Base-by-base conservation (phyloP, 495 filamentous ascomycete species). In the Penicillium macrosclerotiorum region DNA sequence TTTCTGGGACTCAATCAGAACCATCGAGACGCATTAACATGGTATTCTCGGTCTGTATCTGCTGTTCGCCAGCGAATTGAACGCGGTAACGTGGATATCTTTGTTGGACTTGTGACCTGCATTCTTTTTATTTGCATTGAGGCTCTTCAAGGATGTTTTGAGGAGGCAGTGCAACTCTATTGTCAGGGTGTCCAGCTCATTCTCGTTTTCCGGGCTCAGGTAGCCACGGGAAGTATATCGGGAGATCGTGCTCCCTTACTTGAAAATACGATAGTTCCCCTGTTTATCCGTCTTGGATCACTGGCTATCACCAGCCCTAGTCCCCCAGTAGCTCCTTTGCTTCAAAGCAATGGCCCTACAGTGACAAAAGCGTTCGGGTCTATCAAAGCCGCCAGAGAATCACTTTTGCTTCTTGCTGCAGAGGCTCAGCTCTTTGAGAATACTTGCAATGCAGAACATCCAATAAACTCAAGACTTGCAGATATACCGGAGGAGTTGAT, bases 61-160 rank as follows among this genome's bases (percentile, higher is more conserved):
- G 67, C 74, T 11, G 69, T 82, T 42, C 70, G 73, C 1, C 54
- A 52, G 51, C 54, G 76, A 12, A 75, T 82, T 13, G 58, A 64
- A 13, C 46, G 59, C 13, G 66, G 65, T 8, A 37, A 29, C 3
- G 37, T 61, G 5, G 64, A 69, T 34, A 40, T 52, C 8, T 63
- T 68, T 32, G 59, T 69, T 20, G 67, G 64, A 8, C 55, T 83
- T 24, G 62, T 83, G 7, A 80, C 65, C 3, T 82, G 79, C 40
- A 54, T 80, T 1, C 63, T 83, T 18, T 83, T 81, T 36, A 73
- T 82, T 11, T 82, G 76, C 52, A 75, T 83, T 27, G 80, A 82
- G 52, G 64, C 73, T 22, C 60, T 83, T 37, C 68, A 74, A 34
- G 75, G 71, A 8, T 47, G 51, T 9, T 19, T 56, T 0, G 52